These are phyloP conservation scores for Secale cereale DNA, from an alignment of 176 grass and related monocot genomes.

Conservation along the genomic window DNA sequence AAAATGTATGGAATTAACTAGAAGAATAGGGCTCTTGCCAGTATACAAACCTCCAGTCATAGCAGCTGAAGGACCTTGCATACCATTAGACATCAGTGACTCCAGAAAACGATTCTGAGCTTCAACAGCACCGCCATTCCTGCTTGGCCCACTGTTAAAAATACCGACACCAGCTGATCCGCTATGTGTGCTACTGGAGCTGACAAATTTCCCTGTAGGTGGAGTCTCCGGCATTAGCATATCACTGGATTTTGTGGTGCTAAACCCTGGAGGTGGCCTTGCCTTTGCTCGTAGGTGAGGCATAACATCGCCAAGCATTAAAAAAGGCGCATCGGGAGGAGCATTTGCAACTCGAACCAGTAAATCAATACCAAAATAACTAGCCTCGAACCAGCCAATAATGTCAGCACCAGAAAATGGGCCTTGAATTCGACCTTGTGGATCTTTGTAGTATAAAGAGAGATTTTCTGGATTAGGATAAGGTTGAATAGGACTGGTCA, in stretches of 20 bases:
- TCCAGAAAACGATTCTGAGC: slow-evolving; percentile 87
- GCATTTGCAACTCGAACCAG: slow-evolving; percentile 63
- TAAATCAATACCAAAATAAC: slow-evolving; percentile 97
- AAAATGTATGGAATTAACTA: slow-evolving; percentile 12
- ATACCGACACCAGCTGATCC: slow-evolving; percentile 51
- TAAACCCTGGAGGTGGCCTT: slow-evolving; percentile 91
- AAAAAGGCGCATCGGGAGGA: slow-evolving; percentile 73
- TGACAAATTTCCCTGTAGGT: slow-evolving; percentile 46
- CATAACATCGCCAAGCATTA: slow-evolving; percentile 95
- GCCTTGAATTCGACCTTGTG: slow-evolving; percentile 88
- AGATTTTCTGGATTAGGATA: slow-evolving; percentile 86
- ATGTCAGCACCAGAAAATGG: slow-evolving; percentile 95
- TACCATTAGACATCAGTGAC: slow-evolving; percentile 83
- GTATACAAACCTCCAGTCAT: slow-evolving; percentile 62
- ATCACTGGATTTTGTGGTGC: slow-evolving; percentile 50
- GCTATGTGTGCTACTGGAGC: slow-evolving; percentile 34
- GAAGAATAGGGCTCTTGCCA: slow-evolving; percentile 16
- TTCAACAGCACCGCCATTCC: slow-evolving; percentile 51
- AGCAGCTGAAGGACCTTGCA: slow-evolving; percentile 32
- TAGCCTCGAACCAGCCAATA: slow-evolving; percentile 91
- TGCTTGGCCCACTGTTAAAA: slow-evolving; percentile 38
- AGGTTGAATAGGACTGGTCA: slow-evolving; percentile 39
- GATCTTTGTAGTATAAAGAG: slow-evolving; percentile 91
- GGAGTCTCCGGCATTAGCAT: slow-evolving; percentile 34
- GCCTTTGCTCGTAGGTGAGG: slow-evolving; percentile 87